These are phyloP conservation scores for Canariomyces notabilis DNA, from an alignment of 2,329 filamentous ascomycete genomes.

Conservation along the genomic window DNA sequence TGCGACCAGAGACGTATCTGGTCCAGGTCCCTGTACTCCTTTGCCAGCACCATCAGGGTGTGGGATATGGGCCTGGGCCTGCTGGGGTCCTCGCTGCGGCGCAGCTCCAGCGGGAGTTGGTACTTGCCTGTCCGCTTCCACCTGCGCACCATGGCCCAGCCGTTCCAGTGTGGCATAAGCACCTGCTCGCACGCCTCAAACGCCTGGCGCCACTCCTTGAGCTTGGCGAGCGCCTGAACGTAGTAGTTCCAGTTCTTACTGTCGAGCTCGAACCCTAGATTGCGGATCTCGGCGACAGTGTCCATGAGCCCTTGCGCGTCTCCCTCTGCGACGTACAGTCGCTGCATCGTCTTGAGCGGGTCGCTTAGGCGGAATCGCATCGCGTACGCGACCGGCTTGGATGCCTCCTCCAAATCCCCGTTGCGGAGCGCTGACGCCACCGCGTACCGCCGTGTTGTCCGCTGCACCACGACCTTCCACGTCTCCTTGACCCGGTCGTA, in stretches of 20 bases:
- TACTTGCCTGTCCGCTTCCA: constrained; percentile 22
- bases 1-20: constrained; percentile 45
- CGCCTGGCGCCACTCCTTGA: constrained; percentile 58
- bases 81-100: constrained; percentile 34
- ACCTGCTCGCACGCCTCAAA: constrained; percentile 70
- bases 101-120: constrained; percentile 34
- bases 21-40: constrained; percentile 46
- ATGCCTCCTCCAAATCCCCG: neutral
- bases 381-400: constrained; percentile 35
- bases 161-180: constrained; percentile 74
- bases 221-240: constrained; percentile 60
- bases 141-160: constrained; percentile 54
- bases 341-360: constrained; percentile 46
- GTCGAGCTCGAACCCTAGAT: constrained; percentile 67
- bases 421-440: neutral
- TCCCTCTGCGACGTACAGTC: constrained; percentile 36
- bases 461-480: constrained; percentile 59
- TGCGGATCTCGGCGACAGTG: constrained; percentile 41
- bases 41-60: constrained; percentile 45
- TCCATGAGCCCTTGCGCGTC: constrained; percentile 46
- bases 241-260: constrained; percentile 77
- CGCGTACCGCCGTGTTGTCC: constrained; percentile 41
- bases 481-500: constrained; percentile 57
- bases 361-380: constrained; percentile 51
- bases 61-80: constrained; percentile 38